phyloP scores from a whole-genome alignment of 176 grass and related monocot species.

The Raddia guianensis region DNA sequence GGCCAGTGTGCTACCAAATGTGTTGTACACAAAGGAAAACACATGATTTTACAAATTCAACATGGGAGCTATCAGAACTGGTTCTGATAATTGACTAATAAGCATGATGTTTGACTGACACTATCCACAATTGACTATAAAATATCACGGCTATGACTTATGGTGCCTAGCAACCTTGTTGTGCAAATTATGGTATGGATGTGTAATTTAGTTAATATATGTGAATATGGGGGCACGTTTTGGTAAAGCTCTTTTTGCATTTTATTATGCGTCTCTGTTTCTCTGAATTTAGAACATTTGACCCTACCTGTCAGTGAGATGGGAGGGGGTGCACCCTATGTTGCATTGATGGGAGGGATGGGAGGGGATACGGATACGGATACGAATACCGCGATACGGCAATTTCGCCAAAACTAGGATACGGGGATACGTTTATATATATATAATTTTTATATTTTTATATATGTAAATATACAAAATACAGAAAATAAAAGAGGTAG shows the following conservation, averaged over 20 bases:
- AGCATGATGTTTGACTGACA: neutral
- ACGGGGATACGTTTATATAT: too few species aligned
- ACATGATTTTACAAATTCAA: slow-evolving; percentile 1
- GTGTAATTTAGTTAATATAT: slow-evolving; percentile 12
- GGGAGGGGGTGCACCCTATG: neutral
- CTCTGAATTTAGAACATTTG: neutral
- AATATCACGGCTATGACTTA: neutral
- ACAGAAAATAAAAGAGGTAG: too few species aligned
- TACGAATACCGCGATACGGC: too few species aligned
- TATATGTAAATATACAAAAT: too few species aligned
- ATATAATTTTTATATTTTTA: too few species aligned
- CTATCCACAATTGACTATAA: slow-evolving; percentile 6
- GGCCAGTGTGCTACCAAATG: slow-evolving; percentile 32
- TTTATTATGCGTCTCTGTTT: neutral
- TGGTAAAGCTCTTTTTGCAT: neutral
- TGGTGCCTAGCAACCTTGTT: neutral
- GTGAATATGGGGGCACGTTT: neutral
- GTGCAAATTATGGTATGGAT: slow-evolving; percentile 6
- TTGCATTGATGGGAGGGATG: too few species aligned
- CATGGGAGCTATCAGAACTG: slow-evolving; percentile 12
- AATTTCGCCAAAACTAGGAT: too few species aligned
- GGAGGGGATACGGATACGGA: too few species aligned
- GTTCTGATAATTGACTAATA: slow-evolving; percentile 8
- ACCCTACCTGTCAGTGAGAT: neutral
- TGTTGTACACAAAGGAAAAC: slow-evolving; percentile 29